Percentiles rank a stretch among this genome's conserved stretches.
phyloP scores from a whole-genome alignment of 371 early-diverging fungal species.

The Nematocida sp. region DNA sequence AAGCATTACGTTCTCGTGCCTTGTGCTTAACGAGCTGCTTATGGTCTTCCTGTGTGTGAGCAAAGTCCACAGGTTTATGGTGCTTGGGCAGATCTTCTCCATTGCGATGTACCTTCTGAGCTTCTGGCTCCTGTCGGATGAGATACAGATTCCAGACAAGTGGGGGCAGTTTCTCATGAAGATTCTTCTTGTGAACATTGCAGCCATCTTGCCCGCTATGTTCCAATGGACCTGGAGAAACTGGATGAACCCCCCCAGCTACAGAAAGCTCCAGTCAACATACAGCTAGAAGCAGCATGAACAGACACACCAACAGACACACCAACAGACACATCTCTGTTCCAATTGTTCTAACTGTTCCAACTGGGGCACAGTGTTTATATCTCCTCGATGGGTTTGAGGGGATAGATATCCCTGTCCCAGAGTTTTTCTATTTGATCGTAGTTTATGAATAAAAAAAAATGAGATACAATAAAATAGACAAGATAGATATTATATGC shows the following conservation, averaged over 20 bases:
- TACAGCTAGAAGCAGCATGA: conserved; percentile 19
- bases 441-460: no score
- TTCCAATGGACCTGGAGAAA: conserved; percentile 34
- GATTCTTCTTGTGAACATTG: conserved; percentile 29
- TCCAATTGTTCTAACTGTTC: no score
- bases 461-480: no score
- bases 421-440: no score
- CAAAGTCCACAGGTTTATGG: conserved; percentile 48
- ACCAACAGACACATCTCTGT: no score
- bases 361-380: no score
- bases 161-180: conserved; percentile 14
- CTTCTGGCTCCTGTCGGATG: conserved; percentile 52
- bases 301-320: no score
- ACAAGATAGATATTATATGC: no score
- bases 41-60: conserved; percentile 81
- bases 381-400: no score
- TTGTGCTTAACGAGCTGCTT: conserved; percentile 90
- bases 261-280: conserved; percentile 46
- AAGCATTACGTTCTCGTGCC: conserved; percentile 84
- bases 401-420: no score
- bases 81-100: conserved; percentile 52
- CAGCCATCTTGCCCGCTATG: conserved; percentile 39
- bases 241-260: conserved; percentile 51
- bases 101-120: conserved; percentile 52
- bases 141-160: conserved; percentile 37